phyloP scores from a whole-genome alignment of 371 early-diverging fungal species.

The Paraphysoderma sedebokerense region DNA sequence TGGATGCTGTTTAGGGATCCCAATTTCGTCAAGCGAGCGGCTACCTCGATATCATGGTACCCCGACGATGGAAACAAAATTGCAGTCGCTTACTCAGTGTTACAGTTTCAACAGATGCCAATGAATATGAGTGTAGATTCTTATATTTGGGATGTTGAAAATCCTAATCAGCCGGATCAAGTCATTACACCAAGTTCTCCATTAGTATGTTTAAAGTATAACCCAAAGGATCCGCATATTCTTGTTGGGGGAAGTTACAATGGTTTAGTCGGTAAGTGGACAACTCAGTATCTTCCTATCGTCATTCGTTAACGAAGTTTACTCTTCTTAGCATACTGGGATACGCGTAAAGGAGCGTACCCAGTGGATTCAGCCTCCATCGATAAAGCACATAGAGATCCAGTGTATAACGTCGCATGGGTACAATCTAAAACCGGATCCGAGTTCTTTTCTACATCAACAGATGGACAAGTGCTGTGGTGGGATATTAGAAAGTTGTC shows the following conservation, averaged over 20 bases:
- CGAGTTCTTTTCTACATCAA: constrained; percentile 32
- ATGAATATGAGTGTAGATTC: constrained; percentile 23
- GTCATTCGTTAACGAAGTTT: no score
- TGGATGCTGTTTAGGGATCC: constrained; percentile 18
- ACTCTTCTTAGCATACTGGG: constrained; percentile 25
- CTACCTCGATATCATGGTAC: constrained; percentile 30
- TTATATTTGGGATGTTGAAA: constrained; percentile 40
- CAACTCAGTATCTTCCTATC: no score
- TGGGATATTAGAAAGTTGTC: constrained; percentile 38
- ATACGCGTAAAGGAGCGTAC: constrained; percentile 29
- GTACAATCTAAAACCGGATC: constrained; percentile 35
- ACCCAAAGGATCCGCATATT: constrained; percentile 38
- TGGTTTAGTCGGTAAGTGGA: constrained; percentile 22
- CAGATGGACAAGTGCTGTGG: constrained; percentile 35
- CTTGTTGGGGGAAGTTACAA: constrained; percentile 33
- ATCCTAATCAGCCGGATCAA: constrained; percentile 30
- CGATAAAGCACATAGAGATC: constrained; percentile 29
- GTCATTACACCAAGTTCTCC: constrained; percentile 23
- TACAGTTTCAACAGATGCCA: constrained; percentile 28
- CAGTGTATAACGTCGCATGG: constrained; percentile 29
- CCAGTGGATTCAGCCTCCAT: constrained; percentile 28
- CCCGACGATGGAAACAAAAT: constrained; percentile 36
- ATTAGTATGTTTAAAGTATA: constrained; percentile 30
- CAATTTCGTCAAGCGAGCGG: constrained; percentile 22
- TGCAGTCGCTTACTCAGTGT: constrained; percentile 30